Evolutionary conservation across 2,329 filamentous ascomycete species (phyloP).

Genomic region (Alternaria sp.): DNA sequence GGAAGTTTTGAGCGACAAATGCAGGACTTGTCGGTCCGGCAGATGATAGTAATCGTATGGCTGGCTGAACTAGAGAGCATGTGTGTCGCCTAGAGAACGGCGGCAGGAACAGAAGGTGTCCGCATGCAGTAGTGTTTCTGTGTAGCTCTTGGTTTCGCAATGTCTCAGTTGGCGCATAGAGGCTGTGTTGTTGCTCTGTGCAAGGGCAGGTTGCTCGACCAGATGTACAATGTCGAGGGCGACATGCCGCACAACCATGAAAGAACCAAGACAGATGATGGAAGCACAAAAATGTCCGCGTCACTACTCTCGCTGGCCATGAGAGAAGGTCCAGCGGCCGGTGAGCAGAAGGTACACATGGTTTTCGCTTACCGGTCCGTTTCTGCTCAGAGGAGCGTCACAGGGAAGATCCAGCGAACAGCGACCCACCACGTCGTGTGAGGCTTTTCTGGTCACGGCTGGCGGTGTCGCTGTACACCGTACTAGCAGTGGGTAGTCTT

Average conservation of each 20-base stretch:
- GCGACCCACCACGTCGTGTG: conserved; percentile 27
- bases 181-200: neutral
- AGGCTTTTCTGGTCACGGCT: conserved; percentile 16
- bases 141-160: neutral
- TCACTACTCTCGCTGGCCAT: neutral
- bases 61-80: neutral
- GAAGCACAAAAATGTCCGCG: neutral
- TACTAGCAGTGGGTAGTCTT: conserved; percentile 19
- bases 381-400: neutral
- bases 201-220: neutral
- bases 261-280: neutral
- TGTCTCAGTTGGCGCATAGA: neutral
- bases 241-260: neutral
- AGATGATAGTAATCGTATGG: neutral
- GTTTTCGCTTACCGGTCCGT: conserved; percentile 3
- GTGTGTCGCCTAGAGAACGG: conserved; percentile 2
- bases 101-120: neutral
- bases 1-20: neutral
- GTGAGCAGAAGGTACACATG: neutral
- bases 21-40: neutral
- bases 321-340: neutral
- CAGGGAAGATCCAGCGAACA: conserved; percentile 18
- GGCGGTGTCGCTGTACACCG: conserved; percentile 7
- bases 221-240: neutral
- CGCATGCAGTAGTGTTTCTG: conserved; percentile 1